These are phyloP conservation scores for Leishmania tarentolae DNA, from an alignment of 208 protist species.

Conservation along the genomic window DNA sequence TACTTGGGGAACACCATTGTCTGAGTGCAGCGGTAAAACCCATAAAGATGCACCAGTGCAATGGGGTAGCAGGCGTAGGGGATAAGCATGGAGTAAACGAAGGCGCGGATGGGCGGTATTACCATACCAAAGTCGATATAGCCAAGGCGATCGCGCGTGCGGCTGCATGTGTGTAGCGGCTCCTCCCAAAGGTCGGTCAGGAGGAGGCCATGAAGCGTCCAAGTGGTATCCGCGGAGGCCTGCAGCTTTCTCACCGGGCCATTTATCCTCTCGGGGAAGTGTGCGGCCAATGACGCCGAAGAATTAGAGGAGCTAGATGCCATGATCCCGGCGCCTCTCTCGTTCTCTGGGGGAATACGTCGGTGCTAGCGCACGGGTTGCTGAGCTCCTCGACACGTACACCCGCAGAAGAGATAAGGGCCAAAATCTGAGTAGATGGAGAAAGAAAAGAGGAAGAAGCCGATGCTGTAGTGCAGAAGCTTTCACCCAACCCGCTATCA, in stretches of 20 bases:
- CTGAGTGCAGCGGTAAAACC: conserved; percentile 77
- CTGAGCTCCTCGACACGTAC: neutral
- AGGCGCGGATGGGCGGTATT: conserved; percentile 70
- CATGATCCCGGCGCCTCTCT: neutral
- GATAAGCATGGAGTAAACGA: conserved; percentile 76
- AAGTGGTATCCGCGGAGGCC: neutral
- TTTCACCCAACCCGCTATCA: neutral
- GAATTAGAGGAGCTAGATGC: neutral
- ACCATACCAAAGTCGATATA: conserved; percentile 91
- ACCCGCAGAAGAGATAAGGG: conserved; percentile 3
- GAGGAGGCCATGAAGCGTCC: conserved; percentile 34
- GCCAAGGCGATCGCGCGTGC: conserved; percentile 69
- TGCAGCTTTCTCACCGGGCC: neutral
- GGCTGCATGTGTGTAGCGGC: conserved; percentile 72
- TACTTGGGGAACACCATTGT: conserved; percentile 74
- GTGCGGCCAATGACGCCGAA: conserved; percentile 2
- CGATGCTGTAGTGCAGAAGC: neutral
- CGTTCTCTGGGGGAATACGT: neutral
- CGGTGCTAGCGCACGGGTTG: neutral
- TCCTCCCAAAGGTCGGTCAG: conserved; percentile 80
- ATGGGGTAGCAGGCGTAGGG: conserved; percentile 85
- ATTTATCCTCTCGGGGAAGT: conserved; percentile 16
- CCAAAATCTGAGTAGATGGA: neutral
- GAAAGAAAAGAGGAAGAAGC: neutral
- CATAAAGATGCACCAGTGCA: conserved; percentile 63